These are phyloP conservation scores for Chlamydomonas reinhardtii DNA, from an alignment of 163 green algal species.

Conservation along the genomic window DNA sequence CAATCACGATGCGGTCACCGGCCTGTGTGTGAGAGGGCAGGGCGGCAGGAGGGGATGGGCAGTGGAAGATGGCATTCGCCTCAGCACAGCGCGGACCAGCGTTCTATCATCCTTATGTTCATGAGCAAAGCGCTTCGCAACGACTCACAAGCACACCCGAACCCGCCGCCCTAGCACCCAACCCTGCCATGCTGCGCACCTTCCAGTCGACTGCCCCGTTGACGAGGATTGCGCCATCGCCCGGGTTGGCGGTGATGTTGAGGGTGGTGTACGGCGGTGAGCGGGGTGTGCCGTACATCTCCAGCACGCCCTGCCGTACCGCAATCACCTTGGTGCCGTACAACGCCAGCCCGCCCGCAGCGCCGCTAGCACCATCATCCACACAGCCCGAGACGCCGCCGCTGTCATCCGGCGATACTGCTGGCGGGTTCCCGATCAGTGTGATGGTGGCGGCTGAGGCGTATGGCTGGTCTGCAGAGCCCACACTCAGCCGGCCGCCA, in stretches of 20 bases:
- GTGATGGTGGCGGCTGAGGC: conserved; percentile 61
- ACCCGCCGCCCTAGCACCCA: neutral
- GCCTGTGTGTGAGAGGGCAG: neutral
- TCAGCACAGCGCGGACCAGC: too few species aligned
- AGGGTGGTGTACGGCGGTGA: conserved; percentile 67
- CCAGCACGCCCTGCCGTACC: conserved; percentile 59
- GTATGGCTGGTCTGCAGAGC: conserved; percentile 53
- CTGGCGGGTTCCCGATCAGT: conserved; percentile 42
- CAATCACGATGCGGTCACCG: conserved; percentile 61
- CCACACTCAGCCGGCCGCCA: conserved; percentile 63
- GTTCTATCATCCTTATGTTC: too few species aligned
- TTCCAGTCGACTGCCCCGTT: conserved; percentile 9
- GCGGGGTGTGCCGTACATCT: conserved; percentile 67
- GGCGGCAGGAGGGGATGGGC: too few species aligned
- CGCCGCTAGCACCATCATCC: too few species aligned
- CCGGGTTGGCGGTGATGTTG: conserved; percentile 34
- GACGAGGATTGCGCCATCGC: conserved; percentile 23
- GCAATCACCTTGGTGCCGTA: conserved; percentile 74
- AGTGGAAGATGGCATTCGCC: too few species aligned
- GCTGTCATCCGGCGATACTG: neutral
- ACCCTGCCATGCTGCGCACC: neutral
- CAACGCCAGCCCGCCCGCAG: conserved; percentile 34
- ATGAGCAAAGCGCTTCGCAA: too few species aligned
- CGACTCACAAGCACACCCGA: too few species aligned
- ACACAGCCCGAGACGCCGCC: too few species aligned